Conservation (phyloP, 345 rosid species). For the Euphorbia peplus region DNA sequence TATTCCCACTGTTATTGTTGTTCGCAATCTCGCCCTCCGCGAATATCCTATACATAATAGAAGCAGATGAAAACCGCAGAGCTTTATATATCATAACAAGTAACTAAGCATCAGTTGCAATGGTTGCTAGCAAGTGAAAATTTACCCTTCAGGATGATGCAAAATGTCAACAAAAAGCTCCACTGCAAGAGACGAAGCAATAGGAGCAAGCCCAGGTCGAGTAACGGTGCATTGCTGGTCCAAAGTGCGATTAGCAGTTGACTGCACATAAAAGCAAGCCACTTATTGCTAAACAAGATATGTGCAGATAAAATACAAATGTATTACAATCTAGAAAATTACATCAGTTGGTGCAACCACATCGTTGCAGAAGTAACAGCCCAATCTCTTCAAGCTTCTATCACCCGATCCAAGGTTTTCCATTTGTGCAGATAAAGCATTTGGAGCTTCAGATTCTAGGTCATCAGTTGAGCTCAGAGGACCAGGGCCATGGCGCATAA, state of each 20-base stretch:
- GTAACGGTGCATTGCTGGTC: conserved; percentile 99
- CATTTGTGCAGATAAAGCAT: conserved; percentile 35
- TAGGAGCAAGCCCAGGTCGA: conserved; percentile 94
- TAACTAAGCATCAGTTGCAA: not conserved
- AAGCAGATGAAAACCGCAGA: conserved; percentile 10
- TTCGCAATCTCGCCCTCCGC: conserved; percentile 61
- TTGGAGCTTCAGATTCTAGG: conserved; percentile 27
- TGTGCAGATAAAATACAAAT: conserved; percentile 6
- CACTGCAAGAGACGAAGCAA: conserved; percentile 85
- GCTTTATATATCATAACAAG: not conserved
- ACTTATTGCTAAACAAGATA: conserved; percentile 14
- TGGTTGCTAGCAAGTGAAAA: not conserved
- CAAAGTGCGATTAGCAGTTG: conserved; percentile 85
- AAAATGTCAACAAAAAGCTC: conserved; percentile 78
- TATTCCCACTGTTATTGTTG: conserved; percentile 37
- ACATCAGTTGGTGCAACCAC: conserved; percentile 96
- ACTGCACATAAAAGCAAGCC: conserved; percentile 44
- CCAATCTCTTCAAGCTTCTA: conserved; percentile 56
- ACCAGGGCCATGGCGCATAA: conserved; percentile 97
- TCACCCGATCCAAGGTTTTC: conserved; percentile 40
- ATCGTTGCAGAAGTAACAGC: conserved; percentile 97
- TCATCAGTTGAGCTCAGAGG: conserved; percentile 40
- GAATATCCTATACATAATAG: conserved; percentile 51
- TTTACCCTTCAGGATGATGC: conserved; percentile 87
- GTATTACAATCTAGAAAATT: conserved; percentile 26